Base-by-base conservation (phyloP, 2,329 filamentous ascomycete species). In the Xylaria sp. region DNA sequence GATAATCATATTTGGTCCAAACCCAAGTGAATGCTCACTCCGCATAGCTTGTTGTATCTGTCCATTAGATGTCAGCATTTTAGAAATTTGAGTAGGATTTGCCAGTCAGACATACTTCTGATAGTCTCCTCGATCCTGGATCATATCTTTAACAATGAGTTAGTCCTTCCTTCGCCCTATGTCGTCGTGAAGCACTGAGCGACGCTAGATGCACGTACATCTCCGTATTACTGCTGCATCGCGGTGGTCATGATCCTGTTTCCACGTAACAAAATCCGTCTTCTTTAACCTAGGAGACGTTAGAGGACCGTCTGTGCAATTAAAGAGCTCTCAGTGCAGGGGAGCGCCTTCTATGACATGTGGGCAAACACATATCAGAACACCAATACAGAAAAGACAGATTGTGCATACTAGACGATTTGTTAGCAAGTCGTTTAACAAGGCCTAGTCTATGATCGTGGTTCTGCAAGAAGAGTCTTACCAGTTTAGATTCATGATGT, bases 191-290 rank as follows among this genome's bases (percentile, higher is more conserved):
- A 20, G 33, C 23, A 36, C 15, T n/a, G 20, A 57, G 15, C 20
- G 28, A 10, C 2, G 4, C 9, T 6, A 23, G n/a, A 57, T 38
- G 13, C 6, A 69, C 67, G 3, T 70, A 71, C 69, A 71, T 71
- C 94, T 90, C 65, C 93, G 89, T 70, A 92, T 88, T 68, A 98
- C 89, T 71, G 83, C 82, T 71, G 76, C 89, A 82, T 95, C 93
- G 79, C 95, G 91, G 83, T 99, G 96, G 75, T 89, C 87, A 77
- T 91, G 88, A 83, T 98, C 94, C 77, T 90, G 90, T 82, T 96
- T 96, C 86, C 95, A 97, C 78, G 92, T 96, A 80, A 94, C 90
- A 83, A 99, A 97, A 83, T 99, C 94, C 81, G 96, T 94, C 81
- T 88, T 88, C 79, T 95, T 95, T 76, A 98, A 89, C 48, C 71